Evolutionary conservation across 345 rosid species (phyloP).

Genomic region (Eutrema yunnanense): DNA sequence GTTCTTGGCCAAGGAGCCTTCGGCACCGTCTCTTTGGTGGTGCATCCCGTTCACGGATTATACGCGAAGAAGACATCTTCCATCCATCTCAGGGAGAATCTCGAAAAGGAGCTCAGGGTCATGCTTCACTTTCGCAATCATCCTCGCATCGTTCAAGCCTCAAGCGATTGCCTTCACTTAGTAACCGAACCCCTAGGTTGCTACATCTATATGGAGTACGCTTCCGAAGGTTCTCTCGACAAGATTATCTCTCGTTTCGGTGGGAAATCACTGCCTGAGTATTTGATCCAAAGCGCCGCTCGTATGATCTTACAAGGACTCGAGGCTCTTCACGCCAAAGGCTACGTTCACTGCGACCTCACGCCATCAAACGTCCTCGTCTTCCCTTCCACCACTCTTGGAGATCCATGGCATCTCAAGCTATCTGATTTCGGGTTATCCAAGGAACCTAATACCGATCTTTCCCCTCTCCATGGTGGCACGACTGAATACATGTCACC

Average conservation of each 20-base stretch:
- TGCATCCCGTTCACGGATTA: not conserved
- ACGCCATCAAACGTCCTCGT: not conserved
- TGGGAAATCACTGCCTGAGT: not conserved
- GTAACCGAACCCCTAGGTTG: not conserved
- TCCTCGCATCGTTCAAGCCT: not conserved
- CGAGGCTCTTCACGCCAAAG: not conserved
- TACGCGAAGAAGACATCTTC: not conserved
- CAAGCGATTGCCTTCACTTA: not conserved
- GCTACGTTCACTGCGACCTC: no score
- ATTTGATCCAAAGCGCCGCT: not conserved
- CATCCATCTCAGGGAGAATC: not conserved
- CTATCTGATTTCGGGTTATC: not conserved
- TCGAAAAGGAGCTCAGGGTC: not conserved
- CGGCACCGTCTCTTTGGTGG: not conserved
- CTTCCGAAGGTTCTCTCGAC: not conserved
- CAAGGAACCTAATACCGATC: not conserved
- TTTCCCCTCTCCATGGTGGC: not conserved
- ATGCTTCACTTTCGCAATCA: not conserved
- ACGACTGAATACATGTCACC: not conserved
- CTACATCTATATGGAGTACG: constrained; percentile 1
- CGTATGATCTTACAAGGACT: not conserved
- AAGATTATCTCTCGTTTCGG: not conserved
- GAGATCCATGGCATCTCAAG: not conserved
- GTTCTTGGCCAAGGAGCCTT: not conserved
- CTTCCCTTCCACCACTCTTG: not conserved